These are phyloP conservation scores for Coniochaeta sp. DNA, from an alignment of 2,329 filamentous ascomycete species.

Conservation along the genomic window DNA sequence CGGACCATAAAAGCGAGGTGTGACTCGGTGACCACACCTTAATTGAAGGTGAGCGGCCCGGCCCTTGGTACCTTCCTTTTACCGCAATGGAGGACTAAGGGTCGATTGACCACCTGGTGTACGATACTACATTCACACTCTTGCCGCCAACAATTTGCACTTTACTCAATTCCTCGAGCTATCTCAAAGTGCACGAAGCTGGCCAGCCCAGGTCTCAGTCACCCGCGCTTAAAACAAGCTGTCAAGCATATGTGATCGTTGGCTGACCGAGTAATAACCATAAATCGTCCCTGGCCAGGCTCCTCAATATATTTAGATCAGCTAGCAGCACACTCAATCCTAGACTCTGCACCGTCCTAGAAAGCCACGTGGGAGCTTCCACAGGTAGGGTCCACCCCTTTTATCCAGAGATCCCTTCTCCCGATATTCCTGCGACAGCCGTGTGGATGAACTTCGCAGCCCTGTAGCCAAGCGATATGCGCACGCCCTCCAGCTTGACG, in stretches of 20 bases:
- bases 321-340: not conserved
- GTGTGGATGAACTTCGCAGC: not conserved
- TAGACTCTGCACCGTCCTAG: not conserved
- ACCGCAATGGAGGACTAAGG: not conserved
- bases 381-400: not conserved
- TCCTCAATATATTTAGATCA: not conserved
- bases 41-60: not conserved
- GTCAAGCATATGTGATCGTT: not conserved
- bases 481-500: no score
- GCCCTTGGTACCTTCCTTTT: not conserved
- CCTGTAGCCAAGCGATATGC: not conserved
- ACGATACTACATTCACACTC: no score
- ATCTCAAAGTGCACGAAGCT: no score
- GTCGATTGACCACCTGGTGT: no score
- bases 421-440: not conserved
- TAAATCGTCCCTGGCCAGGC: not conserved
- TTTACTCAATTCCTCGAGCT: no score
- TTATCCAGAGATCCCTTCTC: not conserved
- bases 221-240: no score
- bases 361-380: not conserved
- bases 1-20: not conserved
- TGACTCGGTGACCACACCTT: not conserved
- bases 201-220: no score
- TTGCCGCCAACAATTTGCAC: no score
- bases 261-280: not conserved